Evolutionary conservation across 1,284 basidiomycete species (phyloP), one percentile per base, ranked within the genome.

Genomic region (Ustilago curta): DNA sequence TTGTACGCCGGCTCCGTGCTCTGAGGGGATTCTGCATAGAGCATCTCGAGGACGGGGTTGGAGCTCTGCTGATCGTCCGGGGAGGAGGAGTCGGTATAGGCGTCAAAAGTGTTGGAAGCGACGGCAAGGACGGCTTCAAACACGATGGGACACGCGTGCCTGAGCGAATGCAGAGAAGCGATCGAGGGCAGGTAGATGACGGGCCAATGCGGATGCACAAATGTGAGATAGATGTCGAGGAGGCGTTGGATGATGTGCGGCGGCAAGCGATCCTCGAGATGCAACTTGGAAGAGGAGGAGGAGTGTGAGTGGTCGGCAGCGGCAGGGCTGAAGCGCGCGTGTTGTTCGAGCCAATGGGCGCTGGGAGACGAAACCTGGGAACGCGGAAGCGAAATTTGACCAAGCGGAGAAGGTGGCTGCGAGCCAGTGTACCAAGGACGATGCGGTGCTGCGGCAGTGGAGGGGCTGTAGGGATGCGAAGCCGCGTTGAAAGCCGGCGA

Each of bases 171-270:
- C 3, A 78, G 69, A 37, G 73, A 72, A 11, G 64, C 55, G 54
- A 78, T 35, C n/a, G 74, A 67, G 3, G 76, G 76, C 8, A 75
- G 59, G 27, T 78, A 78, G 62, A 78, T 54, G 63, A 78, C 70
- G 35, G 76, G 76, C 76, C 76, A 78, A 31, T 76, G 76, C 21
- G 76, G 72, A 54, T 78, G 76, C 9, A 76, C 60, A 47, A 76
- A 78, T 23, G 67, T 65, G 25, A 60, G 61, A 52, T 76, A 78
- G 48, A 76, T 71, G 48, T 70, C 62, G 21, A 78, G 56, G 4
- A 76, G 69, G 4, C 69, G 48, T 19, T 65, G 61, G 29, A 74
- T 12, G 44, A 66, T 63, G 39, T 68, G 56, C 4, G 57, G 54
- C 7, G 70, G 71, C 49, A 77, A 21, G 19, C 49, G 59, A n/a